Percentiles rank a stretch among this genome's conserved stretches.
Conservation (phyloP, 1,284 basidiomycete species). For the Ceratobasidium sp. region DNA sequence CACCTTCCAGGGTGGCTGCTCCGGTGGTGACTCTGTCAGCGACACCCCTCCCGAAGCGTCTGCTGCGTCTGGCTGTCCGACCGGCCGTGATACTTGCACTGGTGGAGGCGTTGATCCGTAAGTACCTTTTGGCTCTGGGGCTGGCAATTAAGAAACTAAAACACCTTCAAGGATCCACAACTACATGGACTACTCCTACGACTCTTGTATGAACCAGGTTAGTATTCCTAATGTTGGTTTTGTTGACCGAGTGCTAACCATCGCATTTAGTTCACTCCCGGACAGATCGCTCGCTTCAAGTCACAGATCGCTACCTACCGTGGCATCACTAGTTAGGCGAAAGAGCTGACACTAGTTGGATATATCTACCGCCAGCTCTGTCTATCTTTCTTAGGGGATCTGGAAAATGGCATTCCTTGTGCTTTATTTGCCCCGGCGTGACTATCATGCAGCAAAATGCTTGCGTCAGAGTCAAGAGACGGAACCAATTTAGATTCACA, state of each 20-base stretch:
- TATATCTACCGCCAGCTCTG: neutral
- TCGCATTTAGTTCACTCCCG: constrained; percentile 48
- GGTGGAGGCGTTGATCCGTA: constrained; percentile 46
- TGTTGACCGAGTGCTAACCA: neutral
- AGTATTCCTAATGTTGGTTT: neutral
- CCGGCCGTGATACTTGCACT: constrained; percentile 48
- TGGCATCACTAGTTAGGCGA: constrained; percentile 47
- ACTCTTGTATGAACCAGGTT: constrained; percentile 49
- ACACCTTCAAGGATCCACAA: constrained; percentile 25
- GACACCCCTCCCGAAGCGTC: constrained; percentile 58
- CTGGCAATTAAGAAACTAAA: neutral
- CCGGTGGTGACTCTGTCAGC: constrained; percentile 62
- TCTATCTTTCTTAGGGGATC: neutral
- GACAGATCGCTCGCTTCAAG: constrained; percentile 49
- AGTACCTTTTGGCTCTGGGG: neutral
- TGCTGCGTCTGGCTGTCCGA: constrained; percentile 48
- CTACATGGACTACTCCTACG: constrained; percentile 46
- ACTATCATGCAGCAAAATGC: too few species aligned
- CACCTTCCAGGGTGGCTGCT: constrained; percentile 69
- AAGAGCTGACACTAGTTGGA: neutral
- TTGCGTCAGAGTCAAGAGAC: too few species aligned
- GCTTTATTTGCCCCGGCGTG: too few species aligned
- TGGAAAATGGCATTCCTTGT: neutral
- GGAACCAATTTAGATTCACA: too few species aligned
- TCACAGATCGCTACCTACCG: constrained; percentile 49